Evolutionary conservation across 768 basidiomycete genomes (phyloP).

Genomic region (Fistulinella prunicolor): DNA sequence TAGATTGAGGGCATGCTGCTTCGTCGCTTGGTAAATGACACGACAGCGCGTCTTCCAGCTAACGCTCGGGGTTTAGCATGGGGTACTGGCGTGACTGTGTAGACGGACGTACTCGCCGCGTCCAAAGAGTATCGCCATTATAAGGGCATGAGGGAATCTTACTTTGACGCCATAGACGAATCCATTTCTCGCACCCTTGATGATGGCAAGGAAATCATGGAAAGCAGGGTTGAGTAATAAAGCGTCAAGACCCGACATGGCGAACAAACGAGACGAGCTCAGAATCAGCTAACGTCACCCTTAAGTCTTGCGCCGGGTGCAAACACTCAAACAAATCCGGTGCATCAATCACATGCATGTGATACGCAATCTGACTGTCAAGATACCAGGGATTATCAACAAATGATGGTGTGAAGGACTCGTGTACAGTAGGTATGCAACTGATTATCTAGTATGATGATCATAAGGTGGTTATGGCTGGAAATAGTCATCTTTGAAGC

Average conservation of each 20-base stretch:
- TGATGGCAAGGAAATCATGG: slow-evolving; percentile 87
- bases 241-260: slow-evolving; percentile 26
- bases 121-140: slow-evolving; percentile 95
- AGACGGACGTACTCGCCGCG: slow-evolving; percentile 72
- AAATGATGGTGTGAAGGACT: too few relatives aligned
- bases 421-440: background rate
- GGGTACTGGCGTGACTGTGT: background rate
- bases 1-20: slow-evolving; percentile 87
- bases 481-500: slow-evolving; percentile 60
- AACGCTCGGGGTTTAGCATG: slow-evolving; percentile 9
- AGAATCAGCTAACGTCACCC: background rate
- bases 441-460: background rate
- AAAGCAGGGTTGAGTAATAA: slow-evolving; percentile 59
- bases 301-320: background rate
- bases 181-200: slow-evolving; percentile 93
- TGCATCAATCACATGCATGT: slow-evolving; percentile 26
- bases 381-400: too few relatives aligned
- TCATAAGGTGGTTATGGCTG: slow-evolving; percentile 3
- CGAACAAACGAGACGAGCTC: background rate
- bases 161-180: slow-evolving; percentile 90
- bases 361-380: too few relatives aligned
- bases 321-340: background rate
- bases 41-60: slow-evolving; percentile 72
- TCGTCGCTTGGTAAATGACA: slow-evolving; percentile 79
- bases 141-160: slow-evolving; percentile 91